These are phyloP conservation scores for Cordyceps sp. DNA, from an alignment of 2,329 filamentous ascomycete species.

Conservation along the genomic window DNA sequence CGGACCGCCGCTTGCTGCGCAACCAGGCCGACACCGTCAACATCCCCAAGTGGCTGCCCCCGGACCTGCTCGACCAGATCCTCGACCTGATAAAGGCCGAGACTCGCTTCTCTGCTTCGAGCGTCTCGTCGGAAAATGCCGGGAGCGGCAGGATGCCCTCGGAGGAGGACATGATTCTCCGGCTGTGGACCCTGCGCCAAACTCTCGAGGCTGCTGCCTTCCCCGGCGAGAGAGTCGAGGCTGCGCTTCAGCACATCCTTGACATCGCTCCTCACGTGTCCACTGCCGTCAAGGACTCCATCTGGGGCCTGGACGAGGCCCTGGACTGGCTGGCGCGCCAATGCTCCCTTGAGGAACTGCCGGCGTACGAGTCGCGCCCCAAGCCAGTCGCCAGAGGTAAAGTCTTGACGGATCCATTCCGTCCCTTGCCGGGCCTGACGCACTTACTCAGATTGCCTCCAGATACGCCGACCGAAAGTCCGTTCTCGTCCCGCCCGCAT, in stretches of 20 bases:
- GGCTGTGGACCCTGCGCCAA: conserved; percentile 72
- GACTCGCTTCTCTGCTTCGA: conserved; percentile 37
- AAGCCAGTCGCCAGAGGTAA: conserved; percentile 21
- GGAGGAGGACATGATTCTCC: conserved; percentile 65
- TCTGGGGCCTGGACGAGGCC: conserved; percentile 78
- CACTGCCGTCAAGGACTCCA: conserved; percentile 40
- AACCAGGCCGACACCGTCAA: conserved; percentile 60
- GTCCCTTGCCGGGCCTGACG: background rate
- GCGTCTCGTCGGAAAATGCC: conserved; percentile 25
- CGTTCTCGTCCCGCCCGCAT: conserved; percentile 29
- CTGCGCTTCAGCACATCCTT: conserved; percentile 49
- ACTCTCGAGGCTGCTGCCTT: conserved; percentile 56
- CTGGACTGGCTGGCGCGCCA: conserved; percentile 82
- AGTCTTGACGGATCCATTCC: background rate
- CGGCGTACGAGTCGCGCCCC: conserved; percentile 42
- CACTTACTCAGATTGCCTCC: conserved; percentile 2
- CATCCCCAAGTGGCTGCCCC: conserved; percentile 62
- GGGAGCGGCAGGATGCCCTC: conserved; percentile 34
- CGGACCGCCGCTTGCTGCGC: conserved; percentile 68
- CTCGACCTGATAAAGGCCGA: conserved; percentile 57
- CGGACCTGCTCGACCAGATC: conserved; percentile 62
- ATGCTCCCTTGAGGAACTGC: conserved; percentile 50
- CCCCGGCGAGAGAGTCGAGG: conserved; percentile 40
- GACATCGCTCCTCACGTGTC: conserved; percentile 48
- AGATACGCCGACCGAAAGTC: conserved; percentile 34